These are phyloP conservation scores for Colletotrichum sp. DNA, from an alignment of 2,329 filamentous ascomycete species.

Conservation along the genomic window DNA sequence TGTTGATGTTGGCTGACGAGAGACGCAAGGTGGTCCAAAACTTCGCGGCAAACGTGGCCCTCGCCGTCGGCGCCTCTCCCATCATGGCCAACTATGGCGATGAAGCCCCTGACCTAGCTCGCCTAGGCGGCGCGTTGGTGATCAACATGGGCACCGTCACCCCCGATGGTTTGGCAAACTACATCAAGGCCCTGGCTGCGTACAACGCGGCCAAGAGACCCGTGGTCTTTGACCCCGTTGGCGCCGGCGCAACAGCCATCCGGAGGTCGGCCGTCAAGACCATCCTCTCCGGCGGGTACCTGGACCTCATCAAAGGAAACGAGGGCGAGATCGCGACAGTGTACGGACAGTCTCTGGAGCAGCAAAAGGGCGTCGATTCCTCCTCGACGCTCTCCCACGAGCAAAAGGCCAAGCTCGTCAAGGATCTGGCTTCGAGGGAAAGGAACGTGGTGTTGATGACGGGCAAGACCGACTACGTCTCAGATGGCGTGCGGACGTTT, in stretches of 20 bases:
- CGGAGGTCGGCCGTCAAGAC: constrained; percentile 73
- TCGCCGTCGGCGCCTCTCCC: constrained; percentile 83
- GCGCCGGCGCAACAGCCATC: constrained; percentile 49
- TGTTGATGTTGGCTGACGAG: not conserved
- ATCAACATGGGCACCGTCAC: constrained; percentile 96
- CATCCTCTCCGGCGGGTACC: constrained; percentile 76
- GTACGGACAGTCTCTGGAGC: constrained; percentile 55
- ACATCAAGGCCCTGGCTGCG: constrained; percentile 74
- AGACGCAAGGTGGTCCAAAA: constrained; percentile 78
- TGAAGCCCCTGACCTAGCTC: constrained; percentile 82
- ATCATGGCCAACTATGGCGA: constrained; percentile 92
- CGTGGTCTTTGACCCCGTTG: constrained; percentile 87
- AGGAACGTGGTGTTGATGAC: constrained; percentile 82
- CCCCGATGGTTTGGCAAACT: constrained; percentile 73
- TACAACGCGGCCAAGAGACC: constrained; percentile 82
- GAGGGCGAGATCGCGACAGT: constrained; percentile 84
- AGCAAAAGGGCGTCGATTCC: constrained; percentile 88
- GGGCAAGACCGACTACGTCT: constrained; percentile 77
- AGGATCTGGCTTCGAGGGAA: constrained; percentile 69
- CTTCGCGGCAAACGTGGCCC: constrained; percentile 88
- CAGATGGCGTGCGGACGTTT: constrained; percentile 73
- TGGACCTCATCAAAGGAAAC: constrained; percentile 93
- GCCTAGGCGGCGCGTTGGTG: constrained; percentile 78
- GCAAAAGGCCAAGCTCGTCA: constrained; percentile 65
- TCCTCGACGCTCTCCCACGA: constrained; percentile 51